Conservation (phyloP, 1,284 basidiomycete genomes). For the Cryptococcus maquisensis region DNA sequence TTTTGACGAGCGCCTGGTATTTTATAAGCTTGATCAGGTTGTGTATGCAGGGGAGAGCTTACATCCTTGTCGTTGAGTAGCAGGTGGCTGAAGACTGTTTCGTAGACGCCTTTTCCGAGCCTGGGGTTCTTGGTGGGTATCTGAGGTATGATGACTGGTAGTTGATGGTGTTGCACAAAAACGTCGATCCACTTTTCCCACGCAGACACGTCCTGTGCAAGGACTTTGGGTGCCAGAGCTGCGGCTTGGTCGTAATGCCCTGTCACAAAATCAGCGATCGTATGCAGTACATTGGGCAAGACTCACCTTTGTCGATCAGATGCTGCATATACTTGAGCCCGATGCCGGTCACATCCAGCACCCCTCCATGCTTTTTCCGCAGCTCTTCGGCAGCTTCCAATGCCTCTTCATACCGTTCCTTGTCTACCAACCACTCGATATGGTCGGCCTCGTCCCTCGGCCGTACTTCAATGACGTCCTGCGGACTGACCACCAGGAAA, state of each 20-base stretch:
- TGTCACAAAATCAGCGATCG: slow-evolving; percentile 36
- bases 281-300: background rate
- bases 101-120: slow-evolving; percentile 81
- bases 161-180: slow-evolving; percentile 76
- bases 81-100: slow-evolving; percentile 89
- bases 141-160: slow-evolving; percentile 85
- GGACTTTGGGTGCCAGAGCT: slow-evolving; percentile 76
- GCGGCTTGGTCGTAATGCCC: slow-evolving; percentile 82
- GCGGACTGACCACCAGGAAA: slow-evolving; percentile 77
- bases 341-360: slow-evolving; percentile 65
- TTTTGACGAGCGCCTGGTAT: slow-evolving; percentile 64
- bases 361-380: slow-evolving; percentile 48
- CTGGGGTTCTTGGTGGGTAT: slow-evolving; percentile 79
- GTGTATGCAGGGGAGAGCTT: slow-evolving; percentile 22
- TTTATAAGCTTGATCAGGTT: background rate
- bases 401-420: slow-evolving; percentile 81
- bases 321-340: slow-evolving; percentile 79
- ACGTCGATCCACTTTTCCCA: slow-evolving; percentile 97
- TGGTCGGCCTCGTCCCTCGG: slow-evolving; percentile 86
- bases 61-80: slow-evolving; percentile 72
- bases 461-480: slow-evolving; percentile 77
- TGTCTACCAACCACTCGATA: slow-evolving; percentile 86
- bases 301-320: slow-evolving; percentile 66
- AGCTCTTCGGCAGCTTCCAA: slow-evolving; percentile 72
- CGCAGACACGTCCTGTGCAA: slow-evolving; percentile 67